Conservation (phyloP, 768 basidiomycete species). For the Naganishia vishniacii region DNA sequence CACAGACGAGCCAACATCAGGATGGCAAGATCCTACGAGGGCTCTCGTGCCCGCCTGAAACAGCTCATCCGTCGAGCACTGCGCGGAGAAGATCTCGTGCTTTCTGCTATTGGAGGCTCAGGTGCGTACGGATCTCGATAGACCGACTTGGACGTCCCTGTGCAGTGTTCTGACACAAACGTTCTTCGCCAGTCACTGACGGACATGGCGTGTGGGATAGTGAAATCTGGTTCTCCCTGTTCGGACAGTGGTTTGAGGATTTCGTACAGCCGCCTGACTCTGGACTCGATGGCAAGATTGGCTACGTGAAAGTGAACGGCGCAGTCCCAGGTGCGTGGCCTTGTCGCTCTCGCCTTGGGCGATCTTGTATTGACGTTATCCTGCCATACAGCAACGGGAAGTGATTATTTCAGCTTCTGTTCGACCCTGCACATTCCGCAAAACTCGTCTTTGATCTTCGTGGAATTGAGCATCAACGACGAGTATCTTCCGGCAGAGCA, state of each 20-base stretch:
- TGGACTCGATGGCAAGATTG: background rate
- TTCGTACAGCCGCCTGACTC: slow-evolving; percentile 24
- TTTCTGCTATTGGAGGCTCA: slow-evolving; percentile 43
- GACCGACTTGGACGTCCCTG: no score
- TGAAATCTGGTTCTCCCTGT: slow-evolving; percentile 41
- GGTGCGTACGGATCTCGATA: no score
- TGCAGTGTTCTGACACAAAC: background rate
- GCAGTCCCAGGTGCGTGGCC: slow-evolving; percentile 37
- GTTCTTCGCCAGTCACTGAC: slow-evolving; percentile 34
- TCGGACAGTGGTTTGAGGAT: slow-evolving; percentile 42
- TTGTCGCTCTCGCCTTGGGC: no score
- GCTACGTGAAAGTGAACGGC: slow-evolving; percentile 33
- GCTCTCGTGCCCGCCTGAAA: slow-evolving; percentile 20
- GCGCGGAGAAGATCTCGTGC: slow-evolving; percentile 37
- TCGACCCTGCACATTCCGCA: slow-evolving; percentile 45
- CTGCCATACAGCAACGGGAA: slow-evolving; percentile 43
- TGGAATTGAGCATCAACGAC: slow-evolving; percentile 49
- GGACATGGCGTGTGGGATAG: slow-evolving; percentile 39
- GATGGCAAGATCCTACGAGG: slow-evolving; percentile 21
- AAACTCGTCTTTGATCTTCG: slow-evolving; percentile 42
- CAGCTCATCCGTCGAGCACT: slow-evolving; percentile 34
- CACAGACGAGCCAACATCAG: slow-evolving; percentile 15
- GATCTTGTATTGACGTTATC: no score
- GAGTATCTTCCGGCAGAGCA: slow-evolving; percentile 41
- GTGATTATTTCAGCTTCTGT: slow-evolving; percentile 46